Percentiles rank a stretch among this genome's conserved stretches.
Conservation (phyloP, 139 green algal genomes). For the Closterium sp. region DNA sequence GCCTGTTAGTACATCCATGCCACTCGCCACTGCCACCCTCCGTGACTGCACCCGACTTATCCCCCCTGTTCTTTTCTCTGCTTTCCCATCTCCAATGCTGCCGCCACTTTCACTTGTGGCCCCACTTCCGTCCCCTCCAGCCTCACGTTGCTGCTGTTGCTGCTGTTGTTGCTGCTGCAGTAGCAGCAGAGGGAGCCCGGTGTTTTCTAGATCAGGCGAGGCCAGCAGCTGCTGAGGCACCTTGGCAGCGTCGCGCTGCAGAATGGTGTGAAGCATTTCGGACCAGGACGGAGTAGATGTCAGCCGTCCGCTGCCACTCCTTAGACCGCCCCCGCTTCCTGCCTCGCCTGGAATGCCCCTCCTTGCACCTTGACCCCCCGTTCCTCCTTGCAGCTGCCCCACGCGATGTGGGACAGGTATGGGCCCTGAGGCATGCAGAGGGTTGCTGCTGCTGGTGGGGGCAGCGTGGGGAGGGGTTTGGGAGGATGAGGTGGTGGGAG, state of each 20-base stretch:
- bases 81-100: background rate
- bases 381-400: background rate
- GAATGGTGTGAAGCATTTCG: background rate
- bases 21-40: background rate
- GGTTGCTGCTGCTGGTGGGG: background rate
- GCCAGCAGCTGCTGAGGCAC: background rate
- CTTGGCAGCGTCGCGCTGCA: background rate
- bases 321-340: background rate
- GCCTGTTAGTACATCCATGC: background rate
- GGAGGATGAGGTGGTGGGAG: background rate
- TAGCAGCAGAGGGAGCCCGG: background rate
- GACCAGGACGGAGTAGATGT: background rate
- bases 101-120: background rate
- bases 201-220: background rate
- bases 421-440: background rate
- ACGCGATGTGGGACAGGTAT: background rate
- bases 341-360: background rate
- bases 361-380: background rate
- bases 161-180: background rate
- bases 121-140: too few relatives aligned
- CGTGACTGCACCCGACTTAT: background rate
- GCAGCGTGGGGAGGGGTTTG: background rate
- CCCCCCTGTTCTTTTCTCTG: background rate
- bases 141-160: background rate
- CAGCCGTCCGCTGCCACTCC: background rate